Base-by-base conservation (phyloP, 169 alveolate species). In the Plasmodium ovale region DNA sequence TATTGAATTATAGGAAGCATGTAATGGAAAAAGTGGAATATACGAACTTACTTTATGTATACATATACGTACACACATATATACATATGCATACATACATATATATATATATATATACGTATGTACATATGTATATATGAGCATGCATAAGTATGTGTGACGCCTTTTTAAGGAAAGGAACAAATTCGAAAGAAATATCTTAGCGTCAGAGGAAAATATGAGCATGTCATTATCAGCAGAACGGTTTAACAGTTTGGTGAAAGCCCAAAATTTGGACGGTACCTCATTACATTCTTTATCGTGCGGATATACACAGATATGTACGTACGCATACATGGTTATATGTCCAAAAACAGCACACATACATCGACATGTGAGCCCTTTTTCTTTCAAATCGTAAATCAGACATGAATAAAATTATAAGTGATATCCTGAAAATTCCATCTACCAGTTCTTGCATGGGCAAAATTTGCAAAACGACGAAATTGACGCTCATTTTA, bases 381-480 rank as follows among this genome's bases (percentile, higher is more conserved):
- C 9, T 12, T 27, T 37, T 58, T 23, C 37, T 29, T 54, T 19
- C 16, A 21, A 5, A 51, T 21, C 23, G 16, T 25, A n/a, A 23
- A 25, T 0, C 51, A 79, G 89, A 54, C 51, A 79, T 79, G 73
- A 79, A 65, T 44, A 64, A 35, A 23, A 79, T 79, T 16, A 79
- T 79, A 64, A 33, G 25, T 44, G 70, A 59, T 37, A 79, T 79
- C 21, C 33, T 79, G 35, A 79, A 79, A 33, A 51, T 79, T 10
- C 89, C 89, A 4, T 14, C 23, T 37, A 31, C 29, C 14, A 79
- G 23, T 67, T 64, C 82, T 25, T 47, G 79, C 53, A 53, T 79
- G 64, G 65, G 29, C 58, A 79, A 79, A 31, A 79, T 79, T 49
- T 79, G 89, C 56, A 64, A 69, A 65, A 79, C 79, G 16, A 79